Evolutionary conservation across 1,139 yeast species (phyloP).

Genomic region (Scheffersomyces cryptocercus): DNA sequence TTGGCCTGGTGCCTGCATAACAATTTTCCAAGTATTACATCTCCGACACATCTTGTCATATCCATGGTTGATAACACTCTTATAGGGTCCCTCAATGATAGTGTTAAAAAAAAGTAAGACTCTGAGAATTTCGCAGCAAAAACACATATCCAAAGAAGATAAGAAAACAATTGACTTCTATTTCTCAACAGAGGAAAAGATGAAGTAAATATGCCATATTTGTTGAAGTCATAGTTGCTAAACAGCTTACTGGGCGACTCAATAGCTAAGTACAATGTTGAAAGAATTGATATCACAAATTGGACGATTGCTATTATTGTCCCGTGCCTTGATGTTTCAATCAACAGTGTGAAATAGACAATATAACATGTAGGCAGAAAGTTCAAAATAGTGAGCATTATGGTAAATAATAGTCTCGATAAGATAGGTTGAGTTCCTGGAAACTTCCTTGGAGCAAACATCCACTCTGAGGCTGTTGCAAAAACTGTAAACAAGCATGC

Average conservation of each 20-base stretch:
- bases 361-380: slow-evolving; percentile 65
- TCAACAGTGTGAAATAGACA: slow-evolving; percentile 52
- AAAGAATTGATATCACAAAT: slow-evolving; percentile 57
- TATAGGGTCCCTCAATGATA: slow-evolving; percentile 78
- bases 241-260: slow-evolving; percentile 54
- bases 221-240: slow-evolving; percentile 13
- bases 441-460: slow-evolving; percentile 69
- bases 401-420: slow-evolving; percentile 43
- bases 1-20: slow-evolving; percentile 64
- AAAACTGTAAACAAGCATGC: slow-evolving; percentile 64
- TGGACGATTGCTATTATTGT: slow-evolving; percentile 56
- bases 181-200: slow-evolving; percentile 56
- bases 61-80: slow-evolving; percentile 63
- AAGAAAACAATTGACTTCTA: slow-evolving; percentile 57
- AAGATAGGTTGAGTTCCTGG: slow-evolving; percentile 61
- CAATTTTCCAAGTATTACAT: slow-evolving; percentile 44
- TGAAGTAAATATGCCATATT: slow-evolving; percentile 38
- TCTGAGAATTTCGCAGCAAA: slow-evolving; percentile 74
- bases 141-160: slow-evolving; percentile 65
- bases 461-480: slow-evolving; percentile 63
- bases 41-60: slow-evolving; percentile 65
- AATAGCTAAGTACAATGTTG: slow-evolving; percentile 61
- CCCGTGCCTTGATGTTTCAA: slow-evolving; percentile 51
- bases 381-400: slow-evolving; percentile 48
- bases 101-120: slow-evolving; percentile 77